Evolutionary conservation across 768 basidiomycete genomes (phyloP).

Genomic region (Tylopilus sp.): DNA sequence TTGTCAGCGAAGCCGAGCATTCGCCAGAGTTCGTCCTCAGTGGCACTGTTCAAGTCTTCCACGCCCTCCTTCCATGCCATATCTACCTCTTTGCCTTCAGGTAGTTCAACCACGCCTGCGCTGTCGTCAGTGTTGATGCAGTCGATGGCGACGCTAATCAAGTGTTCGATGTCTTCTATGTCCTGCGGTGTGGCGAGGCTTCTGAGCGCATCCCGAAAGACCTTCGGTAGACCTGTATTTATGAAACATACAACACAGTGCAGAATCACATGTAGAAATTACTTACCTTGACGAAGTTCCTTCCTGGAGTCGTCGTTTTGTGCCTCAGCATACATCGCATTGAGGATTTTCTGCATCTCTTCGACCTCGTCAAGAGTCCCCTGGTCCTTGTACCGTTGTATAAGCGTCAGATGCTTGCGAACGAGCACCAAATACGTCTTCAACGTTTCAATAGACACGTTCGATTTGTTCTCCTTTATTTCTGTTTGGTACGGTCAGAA

Average conservation of each 20-base stretch:
- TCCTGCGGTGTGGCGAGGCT: too few species aligned
- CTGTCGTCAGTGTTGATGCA: too few species aligned
- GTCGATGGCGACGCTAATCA: too few species aligned
- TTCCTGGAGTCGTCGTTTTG: neutral
- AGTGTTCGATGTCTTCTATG: too few species aligned
- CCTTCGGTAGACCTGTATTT: too few species aligned
- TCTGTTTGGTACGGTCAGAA: too few species aligned
- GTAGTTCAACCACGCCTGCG: too few species aligned
- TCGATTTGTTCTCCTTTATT: neutral
- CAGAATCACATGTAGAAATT: too few species aligned
- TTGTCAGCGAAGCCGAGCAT: neutral
- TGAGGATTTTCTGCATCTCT: neutral
- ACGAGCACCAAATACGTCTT: neutral
- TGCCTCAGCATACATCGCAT: neutral
- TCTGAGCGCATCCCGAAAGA: too few species aligned
- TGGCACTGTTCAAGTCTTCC: neutral
- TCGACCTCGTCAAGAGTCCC: neutral
- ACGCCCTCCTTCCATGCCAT: neutral
- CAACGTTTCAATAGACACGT: neutral
- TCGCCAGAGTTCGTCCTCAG: neutral
- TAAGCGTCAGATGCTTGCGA: neutral
- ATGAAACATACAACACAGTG: too few species aligned
- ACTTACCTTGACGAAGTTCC: neutral
- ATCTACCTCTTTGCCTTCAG: neutral
- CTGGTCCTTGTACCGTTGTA: neutral